Evolutionary conservation across 1,139 yeast genomes (phyloP), one percentile per base, ranked within the genome.

Genomic region (Debaryomycetaceae sp.): DNA sequence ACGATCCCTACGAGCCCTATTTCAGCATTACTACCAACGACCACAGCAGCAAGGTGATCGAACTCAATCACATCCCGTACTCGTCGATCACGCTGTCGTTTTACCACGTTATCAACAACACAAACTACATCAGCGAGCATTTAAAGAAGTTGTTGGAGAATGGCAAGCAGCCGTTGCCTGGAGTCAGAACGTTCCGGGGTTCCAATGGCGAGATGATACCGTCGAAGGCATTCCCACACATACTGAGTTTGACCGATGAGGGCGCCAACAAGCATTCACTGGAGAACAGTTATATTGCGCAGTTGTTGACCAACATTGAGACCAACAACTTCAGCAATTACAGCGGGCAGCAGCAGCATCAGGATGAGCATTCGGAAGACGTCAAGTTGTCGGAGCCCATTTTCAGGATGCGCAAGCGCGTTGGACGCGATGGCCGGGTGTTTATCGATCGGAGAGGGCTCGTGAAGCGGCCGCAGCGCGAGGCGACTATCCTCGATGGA

Each of bases 1-100:
- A 89, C 58, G 89, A 84, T 58, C 83, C 94, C n/a, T 76, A 77
- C 48, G 84, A 81, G 47, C 96, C 96, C n/a, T 79, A 72, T 37
- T 82, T 86, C 51, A 79, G 83, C 43, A 72, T 86, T 36, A 69
- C 80, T 12, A 61, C 69, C 9, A 67, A 75, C 36, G 75, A 78
- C 22, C 60, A 59, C 20, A 57, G 65, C 25, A 56, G 62, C 20
- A 53, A 73, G 28, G 42, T 44, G 22, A 56, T 74, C 35, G 84
- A 80, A 39, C 58, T 76, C 27, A 62, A 67, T 26, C 89, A 82
- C 47, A 68, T 84, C 2, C 91, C 95, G 2, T 84, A 83, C 49
- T 81, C 94, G 10, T 83, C 95, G 1, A 79, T 86, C 29, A 70
- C 71, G 2, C 76, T 89, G 0, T 75, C 89, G 2, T 76, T 83